Percentiles rank a stretch among this genome's conserved stretches.
Conservation (phyloP, 306 rosid species). For the Vigna unguiculata region DNA sequence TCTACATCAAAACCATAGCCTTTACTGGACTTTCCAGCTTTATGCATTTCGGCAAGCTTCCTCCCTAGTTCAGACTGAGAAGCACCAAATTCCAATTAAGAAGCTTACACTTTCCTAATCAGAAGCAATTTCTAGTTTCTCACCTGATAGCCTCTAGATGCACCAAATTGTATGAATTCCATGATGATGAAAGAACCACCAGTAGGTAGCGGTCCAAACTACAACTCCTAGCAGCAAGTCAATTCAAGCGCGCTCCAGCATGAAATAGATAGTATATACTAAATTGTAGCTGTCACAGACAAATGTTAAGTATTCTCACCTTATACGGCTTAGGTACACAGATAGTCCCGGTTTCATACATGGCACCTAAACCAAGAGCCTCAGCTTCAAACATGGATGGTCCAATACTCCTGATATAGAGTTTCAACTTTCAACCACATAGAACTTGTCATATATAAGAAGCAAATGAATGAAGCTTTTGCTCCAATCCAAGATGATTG, state of each 20-base stretch:
- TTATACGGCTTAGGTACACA: slow-evolving; percentile 90
- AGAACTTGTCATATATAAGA: slow-evolving; percentile 16
- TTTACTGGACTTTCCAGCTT: slow-evolving; percentile 77
- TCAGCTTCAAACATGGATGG: slow-evolving; percentile 95
- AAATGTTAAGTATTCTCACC: slow-evolving; percentile 56
- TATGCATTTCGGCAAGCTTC: slow-evolving; percentile 97
- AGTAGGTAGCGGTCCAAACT: slow-evolving; percentile 84
- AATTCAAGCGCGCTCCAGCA: slow-evolving; percentile 34
- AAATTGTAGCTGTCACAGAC: slow-evolving; percentile 16
- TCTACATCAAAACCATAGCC: slow-evolving; percentile 88
- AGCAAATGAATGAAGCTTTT: slow-evolving; percentile 17
- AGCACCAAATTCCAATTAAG: slow-evolving; percentile 40
- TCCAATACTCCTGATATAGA: slow-evolving; percentile 83
- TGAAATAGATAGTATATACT: slow-evolving; percentile 10
- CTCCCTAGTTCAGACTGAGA: slow-evolving; percentile 80
- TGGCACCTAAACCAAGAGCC: slow-evolving; percentile 92
- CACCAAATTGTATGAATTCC: slow-evolving; percentile 90
- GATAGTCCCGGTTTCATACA: slow-evolving; percentile 79
- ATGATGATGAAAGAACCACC: slow-evolving; percentile 94
- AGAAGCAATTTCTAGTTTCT: slow-evolving; percentile 29
- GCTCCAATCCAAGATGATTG: background rate
- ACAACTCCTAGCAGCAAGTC: slow-evolving; percentile 50
- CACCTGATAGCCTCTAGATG: slow-evolving; percentile 83
- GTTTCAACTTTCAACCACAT: slow-evolving; percentile 47
- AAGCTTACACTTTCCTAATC: slow-evolving; percentile 30